Conservation (phyloP, 139 green algal species). For the Chlamydomonas sp. region DNA sequence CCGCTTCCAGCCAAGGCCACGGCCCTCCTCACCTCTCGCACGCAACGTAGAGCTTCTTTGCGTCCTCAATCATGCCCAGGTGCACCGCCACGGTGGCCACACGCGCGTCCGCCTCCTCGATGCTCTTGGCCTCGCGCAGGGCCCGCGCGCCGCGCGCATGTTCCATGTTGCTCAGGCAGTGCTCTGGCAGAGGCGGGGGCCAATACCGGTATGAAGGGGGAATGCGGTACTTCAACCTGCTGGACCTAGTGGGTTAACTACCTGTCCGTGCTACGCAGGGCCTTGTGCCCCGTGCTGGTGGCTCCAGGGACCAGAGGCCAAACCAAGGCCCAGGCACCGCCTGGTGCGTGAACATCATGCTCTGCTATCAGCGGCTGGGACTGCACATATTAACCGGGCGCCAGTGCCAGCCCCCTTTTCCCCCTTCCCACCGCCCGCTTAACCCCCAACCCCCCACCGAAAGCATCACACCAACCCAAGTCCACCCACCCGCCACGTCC, state of each 20-base stretch:
- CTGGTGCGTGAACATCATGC: too few relatives aligned
- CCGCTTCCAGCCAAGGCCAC: neutral
- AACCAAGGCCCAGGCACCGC: too few relatives aligned
- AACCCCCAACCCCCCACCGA: too few relatives aligned
- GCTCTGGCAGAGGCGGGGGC: slow-evolving; percentile 50
- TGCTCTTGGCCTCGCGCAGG: slow-evolving; percentile 58
- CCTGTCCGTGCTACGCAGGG: neutral
- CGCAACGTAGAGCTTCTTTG: slow-evolving; percentile 49
- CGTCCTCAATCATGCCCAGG: slow-evolving; percentile 77
- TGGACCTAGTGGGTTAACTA: neutral
- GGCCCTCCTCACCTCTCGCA: slow-evolving; percentile 11
- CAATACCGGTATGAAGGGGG: too few relatives aligned
- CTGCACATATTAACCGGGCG: too few relatives aligned
- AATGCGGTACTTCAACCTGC: too few relatives aligned
- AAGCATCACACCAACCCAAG: too few relatives aligned
- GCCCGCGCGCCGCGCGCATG: slow-evolving; percentile 65
- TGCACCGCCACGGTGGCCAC: slow-evolving; percentile 79
- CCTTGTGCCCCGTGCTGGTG: neutral
- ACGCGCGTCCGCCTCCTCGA: slow-evolving; percentile 75
- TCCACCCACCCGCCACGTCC: too few relatives aligned
- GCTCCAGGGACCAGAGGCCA: too few relatives aligned
- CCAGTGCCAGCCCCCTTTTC: too few relatives aligned
- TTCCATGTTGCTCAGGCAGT: slow-evolving; percentile 86
- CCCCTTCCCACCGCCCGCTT: too few relatives aligned
- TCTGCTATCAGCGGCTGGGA: too few relatives aligned